Evolutionary conservation across 805 yeast species (phyloP), one percentile per base, ranked within the genome.

Genomic region (Saccharomycopsis babjevae): DNA sequence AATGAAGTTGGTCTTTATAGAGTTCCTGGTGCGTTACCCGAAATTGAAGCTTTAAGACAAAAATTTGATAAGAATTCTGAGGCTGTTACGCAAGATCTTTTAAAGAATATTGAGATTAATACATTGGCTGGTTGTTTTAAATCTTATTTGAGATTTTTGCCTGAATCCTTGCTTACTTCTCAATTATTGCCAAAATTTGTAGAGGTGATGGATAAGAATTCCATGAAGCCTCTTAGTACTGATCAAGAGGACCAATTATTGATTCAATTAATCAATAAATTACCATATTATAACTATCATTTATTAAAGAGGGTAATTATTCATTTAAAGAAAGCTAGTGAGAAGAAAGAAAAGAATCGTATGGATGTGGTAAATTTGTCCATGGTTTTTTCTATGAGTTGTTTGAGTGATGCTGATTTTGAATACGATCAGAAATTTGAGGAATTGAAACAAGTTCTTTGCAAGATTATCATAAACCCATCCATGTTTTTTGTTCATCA

Each of bases 1-100:
- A 91, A 89, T 66, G 97, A 92, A 69, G 88, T 89, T 59, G 98
- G 98, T 18, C 77, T 93, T 15, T 93, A 93, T 71, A 83, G 98
- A 70, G 77, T 83, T 39, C 83, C 86, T 0, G 88, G 87, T 4
- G 82, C 86, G 8, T 76, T 81, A 43, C 84, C 83, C 7, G 79
- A 83, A 57, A 82, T 83, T 54, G 79, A 82, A 58, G 73, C 78
- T 5, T 71, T 83, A 62, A 82, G 79, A 67, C 74, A 73, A 40
- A 81, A 83, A 15, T 83, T 83, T 68, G 84, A 79, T 63, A 81
- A 80, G 59, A 81, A 81, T 36, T 36, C 56, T 16, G 73, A 72
- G 46, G 72, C 72, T 11, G 76, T 77, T 58, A 74, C 81, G 4
- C 68, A 80, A 65, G 79, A 78, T 65, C 77, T 83, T 68, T 82